These are phyloP conservation scores for Microglena sp. DNA, from an alignment of 139 green algal species.

Conservation along the genomic window DNA sequence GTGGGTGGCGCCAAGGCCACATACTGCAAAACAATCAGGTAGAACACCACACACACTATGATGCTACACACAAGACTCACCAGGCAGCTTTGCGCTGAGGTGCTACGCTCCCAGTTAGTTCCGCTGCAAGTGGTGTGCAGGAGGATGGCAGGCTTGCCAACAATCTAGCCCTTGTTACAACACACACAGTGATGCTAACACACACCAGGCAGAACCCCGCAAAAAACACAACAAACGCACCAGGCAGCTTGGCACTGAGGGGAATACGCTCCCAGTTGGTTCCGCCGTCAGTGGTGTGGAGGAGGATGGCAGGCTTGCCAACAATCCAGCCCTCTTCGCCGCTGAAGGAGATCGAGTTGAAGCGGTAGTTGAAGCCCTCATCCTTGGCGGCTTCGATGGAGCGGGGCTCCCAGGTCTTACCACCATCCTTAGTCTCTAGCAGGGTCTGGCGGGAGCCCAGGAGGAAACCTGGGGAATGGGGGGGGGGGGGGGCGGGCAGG, in stretches of 20 bases:
- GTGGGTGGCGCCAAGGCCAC: no score
- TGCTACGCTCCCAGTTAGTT: conserved; percentile 86
- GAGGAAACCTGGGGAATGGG: conserved; percentile 69
- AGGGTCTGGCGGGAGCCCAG: conserved; percentile 93
- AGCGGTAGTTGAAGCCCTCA: conserved; percentile 88
- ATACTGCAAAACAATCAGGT: no score
- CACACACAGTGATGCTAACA: no score
- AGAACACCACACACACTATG: no score
- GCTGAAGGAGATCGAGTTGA: conserved; percentile 93
- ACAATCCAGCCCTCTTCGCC: conserved; percentile 97
- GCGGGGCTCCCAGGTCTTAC: conserved; percentile 81
- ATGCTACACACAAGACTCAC: no score
- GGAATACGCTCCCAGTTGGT: conserved; percentile 93
- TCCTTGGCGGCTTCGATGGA: conserved; percentile 60
- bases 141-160: conserved; percentile 96
- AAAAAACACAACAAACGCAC: conserved; percentile 13
- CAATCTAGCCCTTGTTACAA: conserved; percentile 92
- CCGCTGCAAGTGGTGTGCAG: conserved; percentile 90
- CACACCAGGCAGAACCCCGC: no score
- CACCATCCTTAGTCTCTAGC: conserved; percentile 93
- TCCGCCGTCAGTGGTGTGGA: conserved; percentile 91
- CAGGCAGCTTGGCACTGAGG: conserved; percentile 86
- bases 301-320: conserved; percentile 95
- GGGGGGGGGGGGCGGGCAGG: no score
- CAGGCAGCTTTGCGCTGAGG: conserved; percentile 84